phyloP scores from a whole-genome alignment of 345 rosid genomes.

The Carallia pectinifolia region DNA sequence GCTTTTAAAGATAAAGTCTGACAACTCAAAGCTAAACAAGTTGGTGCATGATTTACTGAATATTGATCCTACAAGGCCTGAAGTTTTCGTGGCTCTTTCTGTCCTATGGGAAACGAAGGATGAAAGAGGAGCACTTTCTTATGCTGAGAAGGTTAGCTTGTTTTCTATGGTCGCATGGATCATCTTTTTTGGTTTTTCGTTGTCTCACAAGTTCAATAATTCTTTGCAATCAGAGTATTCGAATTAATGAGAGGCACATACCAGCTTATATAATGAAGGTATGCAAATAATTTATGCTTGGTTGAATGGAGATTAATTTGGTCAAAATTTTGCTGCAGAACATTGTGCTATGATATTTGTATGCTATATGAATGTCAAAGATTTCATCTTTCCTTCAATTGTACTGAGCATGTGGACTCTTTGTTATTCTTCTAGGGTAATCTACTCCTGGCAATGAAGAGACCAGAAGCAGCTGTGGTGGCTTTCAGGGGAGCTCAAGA shows the following conservation, averaged over 20 bases:
- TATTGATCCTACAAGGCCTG: conserved; percentile 85
- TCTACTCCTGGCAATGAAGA: conserved; percentile 68
- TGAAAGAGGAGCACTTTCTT: conserved; percentile 75
- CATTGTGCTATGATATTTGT: not conserved
- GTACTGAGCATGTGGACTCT: not conserved
- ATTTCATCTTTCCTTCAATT: not conserved
- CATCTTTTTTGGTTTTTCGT: conserved; percentile 6
- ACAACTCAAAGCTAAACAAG: conserved; percentile 74
- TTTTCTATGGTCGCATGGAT: conserved; percentile 5
- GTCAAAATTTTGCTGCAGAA: conserved; percentile 9
- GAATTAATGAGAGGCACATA: conserved; percentile 88
- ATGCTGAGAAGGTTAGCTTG: conserved; percentile 89
- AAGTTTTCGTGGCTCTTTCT: conserved; percentile 84
- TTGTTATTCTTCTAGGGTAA: conserved; percentile 58
- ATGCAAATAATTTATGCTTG: conserved; percentile 21
- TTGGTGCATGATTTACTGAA: conserved; percentile 86
- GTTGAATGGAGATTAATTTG: conserved; percentile 14
- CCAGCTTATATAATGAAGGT: conserved; percentile 96
- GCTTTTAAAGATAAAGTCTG: conserved; percentile 85
- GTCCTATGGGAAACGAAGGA: conserved; percentile 88
- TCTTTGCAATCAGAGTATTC: conserved; percentile 66
- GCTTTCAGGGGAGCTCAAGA: conserved; percentile 96
- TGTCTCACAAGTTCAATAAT: conserved; percentile 20
- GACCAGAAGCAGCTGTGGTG: conserved; percentile 81
- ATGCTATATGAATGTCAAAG: not conserved